phyloP scores from a whole-genome alignment of 345 rosid species.

The Syzygium jambos region DNA sequence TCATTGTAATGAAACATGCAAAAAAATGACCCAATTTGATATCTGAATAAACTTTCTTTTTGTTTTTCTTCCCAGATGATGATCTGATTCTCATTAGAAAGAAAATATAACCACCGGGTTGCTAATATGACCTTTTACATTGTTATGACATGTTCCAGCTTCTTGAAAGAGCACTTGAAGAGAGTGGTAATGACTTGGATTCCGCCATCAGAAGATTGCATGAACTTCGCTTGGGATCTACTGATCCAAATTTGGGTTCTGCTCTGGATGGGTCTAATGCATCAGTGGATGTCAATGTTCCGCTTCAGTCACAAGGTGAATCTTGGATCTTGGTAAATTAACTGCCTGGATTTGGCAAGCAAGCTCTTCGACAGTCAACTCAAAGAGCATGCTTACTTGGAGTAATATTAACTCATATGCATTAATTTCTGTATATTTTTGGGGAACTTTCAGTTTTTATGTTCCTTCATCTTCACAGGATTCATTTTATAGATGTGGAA shows the following conservation, averaged over 20 bases:
- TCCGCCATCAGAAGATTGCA: constrained; percentile 75
- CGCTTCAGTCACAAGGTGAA: constrained; percentile 41
- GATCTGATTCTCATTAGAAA: background rate
- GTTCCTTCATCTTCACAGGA: background rate
- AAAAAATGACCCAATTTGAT: background rate
- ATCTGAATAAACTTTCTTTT: background rate
- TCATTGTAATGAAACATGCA: background rate
- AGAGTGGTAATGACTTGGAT: constrained; percentile 85
- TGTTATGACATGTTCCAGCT: constrained; percentile 22
- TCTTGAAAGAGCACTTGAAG: constrained; percentile 65
- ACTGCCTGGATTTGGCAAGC: background rate
- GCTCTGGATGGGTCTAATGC: constrained; percentile 17
- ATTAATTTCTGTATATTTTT: background rate
- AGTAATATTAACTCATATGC: background rate
- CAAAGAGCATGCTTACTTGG: background rate
- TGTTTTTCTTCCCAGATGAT: background rate
- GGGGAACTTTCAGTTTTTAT: background rate
- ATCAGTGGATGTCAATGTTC: constrained; percentile 8
- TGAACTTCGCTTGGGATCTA: constrained; percentile 76
- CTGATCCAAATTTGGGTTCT: constrained; percentile 15
- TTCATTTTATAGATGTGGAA: background rate
- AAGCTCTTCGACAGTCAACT: background rate
- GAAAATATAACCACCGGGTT: background rate
- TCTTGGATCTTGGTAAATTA: background rate
- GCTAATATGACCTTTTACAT: background rate